phyloP scores from a whole-genome alignment of 352 stramenopile genomes.

The Peronospora farinosa region DNA sequence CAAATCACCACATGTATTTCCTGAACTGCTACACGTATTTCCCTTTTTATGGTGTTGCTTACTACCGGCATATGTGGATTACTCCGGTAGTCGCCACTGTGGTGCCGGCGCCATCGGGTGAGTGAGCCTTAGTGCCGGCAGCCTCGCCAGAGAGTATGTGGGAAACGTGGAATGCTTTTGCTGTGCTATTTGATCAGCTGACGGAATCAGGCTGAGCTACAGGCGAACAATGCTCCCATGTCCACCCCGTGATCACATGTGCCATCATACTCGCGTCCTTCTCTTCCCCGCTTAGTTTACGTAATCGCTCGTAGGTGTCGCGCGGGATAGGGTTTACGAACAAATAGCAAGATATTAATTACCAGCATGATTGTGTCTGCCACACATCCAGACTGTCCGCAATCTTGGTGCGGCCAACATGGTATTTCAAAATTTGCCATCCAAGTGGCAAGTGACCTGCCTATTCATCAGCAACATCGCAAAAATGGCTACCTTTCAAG shows the following conservation, averaged over 20 bases:
- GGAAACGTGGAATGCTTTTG: no score
- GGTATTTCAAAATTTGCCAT: slow-evolving; percentile 35
- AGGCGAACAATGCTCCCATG: neutral
- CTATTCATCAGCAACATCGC: neutral
- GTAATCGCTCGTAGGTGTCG: slow-evolving; percentile 24
- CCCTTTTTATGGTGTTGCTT: no score
- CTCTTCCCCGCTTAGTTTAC: slow-evolving; percentile 5
- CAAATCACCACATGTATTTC: no score
- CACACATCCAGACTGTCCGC: slow-evolving; percentile 8
- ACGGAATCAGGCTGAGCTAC: neutral
- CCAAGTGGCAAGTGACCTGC: slow-evolving; percentile 8
- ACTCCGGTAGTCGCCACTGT: no score
- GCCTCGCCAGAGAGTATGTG: no score
- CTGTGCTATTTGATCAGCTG: neutral
- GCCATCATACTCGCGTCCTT: slow-evolving; percentile 14
- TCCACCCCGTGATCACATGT: neutral
- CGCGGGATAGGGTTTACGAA: neutral
- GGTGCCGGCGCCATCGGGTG: neutral
- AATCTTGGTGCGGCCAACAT: slow-evolving; percentile 10
- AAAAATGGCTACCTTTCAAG: slow-evolving; percentile 23
- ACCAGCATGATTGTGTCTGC: neutral
- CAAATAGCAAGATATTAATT: slow-evolving; percentile 13
- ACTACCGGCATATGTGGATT: no score
- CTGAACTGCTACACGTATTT: no score
- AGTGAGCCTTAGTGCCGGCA: neutral